Conservation (phyloP, 345 rosid species). For the Mallotus nudiflorus region DNA sequence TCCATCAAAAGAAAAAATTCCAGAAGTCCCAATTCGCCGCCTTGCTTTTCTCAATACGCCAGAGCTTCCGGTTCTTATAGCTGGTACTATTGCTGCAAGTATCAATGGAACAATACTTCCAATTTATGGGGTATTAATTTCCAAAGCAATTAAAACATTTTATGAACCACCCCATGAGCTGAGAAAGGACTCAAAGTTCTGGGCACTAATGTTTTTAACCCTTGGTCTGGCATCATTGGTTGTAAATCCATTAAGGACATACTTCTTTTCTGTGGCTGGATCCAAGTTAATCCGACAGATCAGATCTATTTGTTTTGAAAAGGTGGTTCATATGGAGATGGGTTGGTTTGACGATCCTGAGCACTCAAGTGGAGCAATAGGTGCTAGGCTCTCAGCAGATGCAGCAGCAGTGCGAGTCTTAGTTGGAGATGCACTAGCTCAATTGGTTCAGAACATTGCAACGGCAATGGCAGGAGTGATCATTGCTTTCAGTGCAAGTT, state of each 20-base stretch:
- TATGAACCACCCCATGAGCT: constrained; percentile 57
- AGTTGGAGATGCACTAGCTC: constrained; percentile 65
- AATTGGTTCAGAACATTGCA: constrained; percentile 52
- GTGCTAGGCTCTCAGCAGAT: constrained; percentile 65
- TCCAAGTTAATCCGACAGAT: constrained; percentile 65
- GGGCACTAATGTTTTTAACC: constrained; percentile 65
- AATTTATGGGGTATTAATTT: constrained; percentile 55
- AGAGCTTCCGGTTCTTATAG: constrained; percentile 37
- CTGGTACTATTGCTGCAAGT: constrained; percentile 34
- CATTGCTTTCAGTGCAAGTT: constrained; percentile 63
- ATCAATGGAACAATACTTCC: constrained; percentile 56
- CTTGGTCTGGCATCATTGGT: constrained; percentile 64
- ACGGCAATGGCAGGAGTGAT: constrained; percentile 45
- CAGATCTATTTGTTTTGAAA: constrained; percentile 78
- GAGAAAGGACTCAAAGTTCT: constrained; percentile 66
- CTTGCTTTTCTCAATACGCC: constrained; percentile 44
- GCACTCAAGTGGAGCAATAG: constrained; percentile 61
- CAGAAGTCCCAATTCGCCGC: constrained; percentile 36
- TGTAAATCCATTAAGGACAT: constrained; percentile 47
- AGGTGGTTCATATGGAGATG: constrained; percentile 81
- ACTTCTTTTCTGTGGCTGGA: constrained; percentile 78
- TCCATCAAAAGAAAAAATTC: constrained; percentile 33
- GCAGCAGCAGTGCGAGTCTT: constrained; percentile 57
- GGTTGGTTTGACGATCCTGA: constrained; percentile 81
- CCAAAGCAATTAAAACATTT: constrained; percentile 57